A percentile compares a stretch with the other conserved stretches of the same genome.
These are phyloP conservation scores for Pseudophaeomoniella oleicola DNA, from an alignment of 2,329 filamentous ascomycete species.

Conservation along the genomic window DNA sequence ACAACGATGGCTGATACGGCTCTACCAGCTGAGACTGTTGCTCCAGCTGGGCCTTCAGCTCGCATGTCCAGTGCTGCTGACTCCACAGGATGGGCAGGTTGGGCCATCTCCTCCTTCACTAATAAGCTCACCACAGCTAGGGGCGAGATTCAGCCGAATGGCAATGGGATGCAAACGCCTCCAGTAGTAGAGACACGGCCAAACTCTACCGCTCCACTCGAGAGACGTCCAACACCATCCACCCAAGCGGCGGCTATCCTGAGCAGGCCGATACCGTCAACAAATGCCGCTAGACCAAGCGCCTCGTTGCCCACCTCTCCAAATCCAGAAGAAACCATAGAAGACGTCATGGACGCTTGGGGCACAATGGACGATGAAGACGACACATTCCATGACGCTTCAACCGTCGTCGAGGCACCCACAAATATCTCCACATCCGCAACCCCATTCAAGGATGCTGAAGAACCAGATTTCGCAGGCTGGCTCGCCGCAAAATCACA, in stretches of 20 bases:
- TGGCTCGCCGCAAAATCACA: conserved; percentile 81
- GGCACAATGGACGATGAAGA: conserved; percentile 45
- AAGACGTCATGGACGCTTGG: conserved; percentile 61
- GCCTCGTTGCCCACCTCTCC: background rate
- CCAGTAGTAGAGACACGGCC: conserved; percentile 28
- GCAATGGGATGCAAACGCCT: conserved; percentile 29
- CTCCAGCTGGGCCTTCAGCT: conserved; percentile 34
- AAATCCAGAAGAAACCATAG: conserved; percentile 19
- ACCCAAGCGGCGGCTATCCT: background rate
- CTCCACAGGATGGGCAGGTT: conserved; percentile 71
- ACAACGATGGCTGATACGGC: conserved; percentile 66
- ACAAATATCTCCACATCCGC: conserved; percentile 16
- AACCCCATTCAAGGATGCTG: conserved; percentile 57
- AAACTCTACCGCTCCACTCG: conserved; percentile 31
- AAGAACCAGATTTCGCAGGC: conserved; percentile 88
- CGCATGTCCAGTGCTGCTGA: conserved; percentile 69
- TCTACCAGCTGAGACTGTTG: conserved; percentile 42
- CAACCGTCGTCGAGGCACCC: conserved; percentile 14
- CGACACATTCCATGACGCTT: conserved; percentile 30
- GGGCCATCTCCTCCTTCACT: conserved; percentile 97
- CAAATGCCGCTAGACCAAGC: background rate
- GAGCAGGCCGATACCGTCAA: background rate
- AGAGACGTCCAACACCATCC: background rate
- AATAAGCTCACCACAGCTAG: conserved; percentile 77
- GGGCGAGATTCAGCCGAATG: conserved; percentile 63